Evolutionary conservation across 2,329 filamentous ascomycete species (phyloP), one percentile per base, ranked within the genome.

Genomic region (Akanthomyces dipterigenus): DNA sequence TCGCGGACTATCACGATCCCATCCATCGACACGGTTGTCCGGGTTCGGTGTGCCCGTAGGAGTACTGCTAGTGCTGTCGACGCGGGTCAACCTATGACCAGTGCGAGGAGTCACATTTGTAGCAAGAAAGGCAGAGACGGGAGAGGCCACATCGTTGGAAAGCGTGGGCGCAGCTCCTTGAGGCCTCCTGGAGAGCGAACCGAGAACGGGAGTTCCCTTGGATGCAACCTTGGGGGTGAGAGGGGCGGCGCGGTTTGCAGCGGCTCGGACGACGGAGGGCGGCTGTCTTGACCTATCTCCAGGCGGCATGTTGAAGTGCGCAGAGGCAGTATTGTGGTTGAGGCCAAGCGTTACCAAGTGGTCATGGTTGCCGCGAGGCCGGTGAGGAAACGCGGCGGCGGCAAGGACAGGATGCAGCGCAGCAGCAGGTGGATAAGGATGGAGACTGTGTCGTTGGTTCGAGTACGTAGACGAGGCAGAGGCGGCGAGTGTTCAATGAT

Each of bases 61-160:
- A 1, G 91, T 91, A 36, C 82, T 83, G 62, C 80, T 82, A 28
- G 82, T 75, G 72, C 88, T 91, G 71, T 90, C 86, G 62, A 87
- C 83, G 66, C 91, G 86, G 67, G 79, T 86, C 71, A 86, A 90
- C 64, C 92, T 83, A 54, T 86, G 80, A 9, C 88, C 88, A 9
- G 91, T 91, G 65, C 92, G 85, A 55, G 91, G 90, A 3, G 92
- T 96, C 70, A 92, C 78, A 71, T 90, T 92, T 71, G 76, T 82
- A 73, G 74, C 85, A 49, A 91, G 75, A 67, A 84, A 84, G 55
- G 82, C 70, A 55, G 81, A 77, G 34, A 80, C 76, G 9, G 85
- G 79, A 49, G 82, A 80, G 49, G 80, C 73, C 65, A 79, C 70
- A 63, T 84, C 81, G 63, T 51, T 64, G 64, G 67, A 63, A 26